Evolutionary conservation across 179 eudicot genomes (phyloP), one percentile per base, ranked within the genome.

Genomic region (Vitellaria paradoxa): DNA sequence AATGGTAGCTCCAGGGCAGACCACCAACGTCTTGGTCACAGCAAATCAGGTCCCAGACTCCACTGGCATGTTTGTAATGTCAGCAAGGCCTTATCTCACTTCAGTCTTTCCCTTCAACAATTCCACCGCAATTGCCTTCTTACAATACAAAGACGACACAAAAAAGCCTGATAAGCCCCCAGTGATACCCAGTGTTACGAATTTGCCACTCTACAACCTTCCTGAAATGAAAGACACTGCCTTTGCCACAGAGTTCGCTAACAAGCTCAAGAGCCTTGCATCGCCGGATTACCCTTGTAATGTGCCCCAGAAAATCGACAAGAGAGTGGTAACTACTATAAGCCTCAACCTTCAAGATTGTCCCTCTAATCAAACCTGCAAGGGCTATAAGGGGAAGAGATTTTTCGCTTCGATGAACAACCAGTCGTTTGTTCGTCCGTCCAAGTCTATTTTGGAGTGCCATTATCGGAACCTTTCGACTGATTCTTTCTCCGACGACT

Each of bases 1-100:
- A 40, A 81, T 90, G 83, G 76, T 90, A 40, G 76, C 90, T 47
- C 92, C 97, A 0, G 94, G 94, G 18, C 97, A 92, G 80, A 92
- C 94, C 77, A 88, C 91, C 47, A 88, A 82, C 23, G 89, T 88
- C 21, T 83, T 92, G 8, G 56, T 92, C 17, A 82, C 74, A 0
- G 78, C 94, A 40, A 64, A 82, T 68, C 89, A 85, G 72, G 73
- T 68, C 1, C 91, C 87, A 1, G 84, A 77, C 30, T 49, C 83
- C 11, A 37, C 85, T 0, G 75, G 70, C 52, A 52, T 73, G 68
- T 92, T 87, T 61, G 84, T 86, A 20, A 90, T 92, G 89, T 89
- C 84, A 2, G 86, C 90, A 3, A 79, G 85, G 81, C 90, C 90
- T 69, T 87, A 87, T 53, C 80, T 81, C 73, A 81, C 85, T 42